phyloP scores from a whole-genome alignment of 2,329 filamentous ascomycete genomes.

The Mycogone perniciosa region DNA sequence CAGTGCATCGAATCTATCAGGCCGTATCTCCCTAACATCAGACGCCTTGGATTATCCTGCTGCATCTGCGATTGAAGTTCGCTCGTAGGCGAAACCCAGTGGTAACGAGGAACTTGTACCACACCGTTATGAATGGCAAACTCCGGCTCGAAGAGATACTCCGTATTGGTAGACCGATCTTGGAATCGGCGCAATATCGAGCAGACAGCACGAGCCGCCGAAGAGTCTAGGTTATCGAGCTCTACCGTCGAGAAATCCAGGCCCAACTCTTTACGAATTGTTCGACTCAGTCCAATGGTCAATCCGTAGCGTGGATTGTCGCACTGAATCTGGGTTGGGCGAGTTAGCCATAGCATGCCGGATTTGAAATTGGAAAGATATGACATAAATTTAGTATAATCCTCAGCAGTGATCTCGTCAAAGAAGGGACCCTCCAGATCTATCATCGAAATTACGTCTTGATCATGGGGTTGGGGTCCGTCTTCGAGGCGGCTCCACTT shows the following conservation, averaged over 20 bases:
- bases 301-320: constrained; percentile 9
- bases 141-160: too few species aligned
- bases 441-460: constrained; percentile 14
- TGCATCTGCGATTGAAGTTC: too few species aligned
- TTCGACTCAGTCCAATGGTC: constrained; percentile 1
- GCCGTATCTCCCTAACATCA: not conserved
- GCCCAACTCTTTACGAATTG: not conserved
- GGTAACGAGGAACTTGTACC: too few species aligned
- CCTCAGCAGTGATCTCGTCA: constrained; percentile 5
- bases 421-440: constrained; percentile 16
- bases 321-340: constrained; percentile 4
- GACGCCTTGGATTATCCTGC: too few species aligned
- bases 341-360: constrained; percentile 11
- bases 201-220: not conserved
- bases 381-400: not conserved
- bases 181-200: not conserved
- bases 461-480: too few species aligned
- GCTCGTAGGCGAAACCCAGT: too few species aligned
- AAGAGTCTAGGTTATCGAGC: not conserved
- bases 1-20: not conserved
- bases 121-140: too few species aligned
- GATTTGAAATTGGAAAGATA: constrained; percentile 13
- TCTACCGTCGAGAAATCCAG: constrained; percentile 10
- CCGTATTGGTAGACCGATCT: not conserved
- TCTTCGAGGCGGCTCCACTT: not conserved